phyloP scores from a whole-genome alignment of 2,329 filamentous ascomycete species.

The Trichoderma guizhouense region DNA sequence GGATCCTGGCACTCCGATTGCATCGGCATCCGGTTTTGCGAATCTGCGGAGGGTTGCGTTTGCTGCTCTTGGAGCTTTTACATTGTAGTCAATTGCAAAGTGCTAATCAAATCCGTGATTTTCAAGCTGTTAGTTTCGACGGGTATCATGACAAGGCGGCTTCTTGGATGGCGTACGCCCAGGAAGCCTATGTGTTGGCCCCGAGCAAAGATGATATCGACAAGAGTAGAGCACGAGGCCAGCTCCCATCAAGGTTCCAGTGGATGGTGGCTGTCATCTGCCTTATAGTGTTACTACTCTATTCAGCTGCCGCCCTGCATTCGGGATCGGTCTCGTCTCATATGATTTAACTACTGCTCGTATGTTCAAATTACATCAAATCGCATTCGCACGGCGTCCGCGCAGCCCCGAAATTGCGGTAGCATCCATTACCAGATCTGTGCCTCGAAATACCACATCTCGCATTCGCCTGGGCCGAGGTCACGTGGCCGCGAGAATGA shows the following conservation, averaged over 20 bases:
- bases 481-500: slow-evolving; percentile 10
- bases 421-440: neutral
- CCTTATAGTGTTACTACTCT: neutral
- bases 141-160: neutral
- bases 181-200: neutral
- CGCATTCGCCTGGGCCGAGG: neutral
- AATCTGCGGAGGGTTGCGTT: neutral
- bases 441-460: neutral
- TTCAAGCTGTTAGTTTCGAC: neutral
- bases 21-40: neutral
- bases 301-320: neutral
- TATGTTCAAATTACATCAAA: neutral
- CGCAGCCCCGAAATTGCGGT: slow-evolving; percentile 15
- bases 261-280: neutral
- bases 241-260: neutral
- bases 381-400: neutral
- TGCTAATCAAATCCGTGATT: too few species aligned
- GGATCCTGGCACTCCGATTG: neutral
- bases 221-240: neutral
- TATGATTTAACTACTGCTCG: neutral
- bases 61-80: neutral
- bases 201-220: too few species aligned
- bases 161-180: neutral
- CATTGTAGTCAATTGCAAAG: too few species aligned
- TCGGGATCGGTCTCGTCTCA: neutral